A percentile compares a stretch with the other conserved stretches of the same genome.
These are phyloP conservation scores for Fusarium xylarioides DNA, from an alignment of 2,329 filamentous ascomycete species.

Conservation along the genomic window DNA sequence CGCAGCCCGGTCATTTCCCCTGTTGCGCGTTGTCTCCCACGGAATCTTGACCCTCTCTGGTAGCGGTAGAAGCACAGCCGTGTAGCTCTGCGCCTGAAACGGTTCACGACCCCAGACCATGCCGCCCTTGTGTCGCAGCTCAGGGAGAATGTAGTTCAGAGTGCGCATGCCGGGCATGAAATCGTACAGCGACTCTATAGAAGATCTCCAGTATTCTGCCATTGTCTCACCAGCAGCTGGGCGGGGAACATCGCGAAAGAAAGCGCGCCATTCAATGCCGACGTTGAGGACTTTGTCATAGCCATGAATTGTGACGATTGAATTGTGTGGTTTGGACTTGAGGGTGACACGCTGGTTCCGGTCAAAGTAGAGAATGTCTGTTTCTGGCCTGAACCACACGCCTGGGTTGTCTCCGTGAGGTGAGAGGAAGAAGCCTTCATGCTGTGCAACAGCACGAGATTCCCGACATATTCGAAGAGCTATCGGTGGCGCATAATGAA, in stretches of 20 bases:
- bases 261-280: constrained; percentile 44
- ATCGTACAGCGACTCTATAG: constrained; percentile 31
- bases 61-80: constrained; percentile 31
- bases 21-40: constrained; percentile 32
- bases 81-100: constrained; percentile 27
- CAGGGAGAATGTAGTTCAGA: constrained; percentile 43
- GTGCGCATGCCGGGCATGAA: constrained; percentile 39
- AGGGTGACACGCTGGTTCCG: constrained; percentile 38
- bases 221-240: constrained; percentile 33
- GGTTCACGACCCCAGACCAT: constrained; percentile 43
- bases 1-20: not conserved
- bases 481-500: constrained; percentile 31
- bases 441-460: constrained; percentile 41
- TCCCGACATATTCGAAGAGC: constrained; percentile 39
- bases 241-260: constrained; percentile 41
- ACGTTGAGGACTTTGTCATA: constrained; percentile 42
- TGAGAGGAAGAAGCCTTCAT: constrained; percentile 41
- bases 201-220: constrained; percentile 31
- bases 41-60: constrained; percentile 36
- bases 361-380: constrained; percentile 45
- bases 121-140: constrained; percentile 40
- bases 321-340: constrained; percentile 12
- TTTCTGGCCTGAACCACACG: constrained; percentile 40
- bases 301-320: constrained; percentile 21
- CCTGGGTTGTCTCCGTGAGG: constrained; percentile 13